Conservation (phyloP, 345 rosid species). For the Populus tremula region DNA sequence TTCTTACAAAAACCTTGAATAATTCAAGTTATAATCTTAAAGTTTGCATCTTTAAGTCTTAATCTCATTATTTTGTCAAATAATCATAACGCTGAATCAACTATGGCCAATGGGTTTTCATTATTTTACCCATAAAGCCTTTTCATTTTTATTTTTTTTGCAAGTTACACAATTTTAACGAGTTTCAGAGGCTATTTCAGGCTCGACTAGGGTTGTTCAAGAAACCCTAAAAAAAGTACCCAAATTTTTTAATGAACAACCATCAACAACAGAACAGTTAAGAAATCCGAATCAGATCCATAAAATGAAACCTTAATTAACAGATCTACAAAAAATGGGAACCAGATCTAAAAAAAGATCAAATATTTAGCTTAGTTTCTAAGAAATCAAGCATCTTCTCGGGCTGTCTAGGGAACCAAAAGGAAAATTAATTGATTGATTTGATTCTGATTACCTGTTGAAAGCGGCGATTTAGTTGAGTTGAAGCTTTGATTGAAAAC, state of each 20-base stretch:
- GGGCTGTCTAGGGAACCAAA: neutral
- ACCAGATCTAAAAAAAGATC: constrained; percentile 10
- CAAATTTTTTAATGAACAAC: neutral
- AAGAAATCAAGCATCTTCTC: neutral
- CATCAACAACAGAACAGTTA: neutral
- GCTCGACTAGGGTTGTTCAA: neutral
- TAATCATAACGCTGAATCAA: neutral
- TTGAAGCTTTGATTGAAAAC: neutral
- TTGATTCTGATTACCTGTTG: neutral
- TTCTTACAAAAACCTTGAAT: neutral
- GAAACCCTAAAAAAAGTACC: neutral
- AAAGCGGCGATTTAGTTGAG: neutral
- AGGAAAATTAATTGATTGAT: neutral
- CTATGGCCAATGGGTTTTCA: neutral
- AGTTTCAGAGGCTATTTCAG: neutral
- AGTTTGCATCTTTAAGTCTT: neutral
- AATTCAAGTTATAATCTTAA: neutral
- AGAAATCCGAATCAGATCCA: neutral
- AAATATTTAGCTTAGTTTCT: neutral
- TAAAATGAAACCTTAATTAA: neutral
- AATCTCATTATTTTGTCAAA: neutral
- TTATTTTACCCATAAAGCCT: neutral
- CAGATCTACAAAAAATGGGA: constrained; percentile 13
- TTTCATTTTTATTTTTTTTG: neutral
- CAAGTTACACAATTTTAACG: neutral